Percentiles rank a stretch among this genome's conserved stretches.
Conservation (phyloP, 129 eudicot species). For the Flaveria bidentis region DNA sequence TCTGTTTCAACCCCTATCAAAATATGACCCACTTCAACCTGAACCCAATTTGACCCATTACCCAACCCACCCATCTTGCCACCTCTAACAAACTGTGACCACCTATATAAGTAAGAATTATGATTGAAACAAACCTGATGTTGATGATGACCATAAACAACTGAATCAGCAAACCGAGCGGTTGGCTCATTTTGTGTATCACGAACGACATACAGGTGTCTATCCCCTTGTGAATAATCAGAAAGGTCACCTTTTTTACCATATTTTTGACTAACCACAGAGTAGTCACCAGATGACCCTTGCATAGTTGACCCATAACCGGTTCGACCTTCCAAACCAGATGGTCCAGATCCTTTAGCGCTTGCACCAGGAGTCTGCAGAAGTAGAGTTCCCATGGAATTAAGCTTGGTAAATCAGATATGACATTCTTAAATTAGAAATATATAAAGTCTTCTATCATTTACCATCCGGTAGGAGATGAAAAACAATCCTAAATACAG, state of each 20-base stretch:
- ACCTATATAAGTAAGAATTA: background rate
- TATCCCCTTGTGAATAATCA: constrained; percentile 64
- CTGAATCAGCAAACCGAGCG: constrained; percentile 59
- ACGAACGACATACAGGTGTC: constrained; percentile 54
- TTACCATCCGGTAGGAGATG: background rate
- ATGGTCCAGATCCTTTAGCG: constrained; percentile 60
- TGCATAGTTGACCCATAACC: constrained; percentile 55
- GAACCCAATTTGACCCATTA: background rate
- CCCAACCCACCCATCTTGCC: constrained; percentile 13
- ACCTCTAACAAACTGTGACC: constrained; percentile 3
- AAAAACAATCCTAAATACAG: background rate
- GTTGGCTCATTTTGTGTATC: constrained; percentile 65
- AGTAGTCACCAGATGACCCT: constrained; percentile 67
- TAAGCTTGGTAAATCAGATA: background rate
- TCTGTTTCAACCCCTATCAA: background rate
- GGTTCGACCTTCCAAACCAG: constrained; percentile 67
- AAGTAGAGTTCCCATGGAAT: constrained; percentile 6
- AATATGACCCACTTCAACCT: background rate
- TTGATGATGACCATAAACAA: constrained; percentile 57
- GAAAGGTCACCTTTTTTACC: constrained; percentile 65
- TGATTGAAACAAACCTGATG: constrained; percentile 56
- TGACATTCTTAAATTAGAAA: background rate
- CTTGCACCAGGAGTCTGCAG: constrained; percentile 58
- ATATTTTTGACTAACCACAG: constrained; percentile 63
- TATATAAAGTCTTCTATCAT: background rate